These are phyloP conservation scores for Mycena rosella DNA, from an alignment of 768 basidiomycete species.

Conservation along the genomic window DNA sequence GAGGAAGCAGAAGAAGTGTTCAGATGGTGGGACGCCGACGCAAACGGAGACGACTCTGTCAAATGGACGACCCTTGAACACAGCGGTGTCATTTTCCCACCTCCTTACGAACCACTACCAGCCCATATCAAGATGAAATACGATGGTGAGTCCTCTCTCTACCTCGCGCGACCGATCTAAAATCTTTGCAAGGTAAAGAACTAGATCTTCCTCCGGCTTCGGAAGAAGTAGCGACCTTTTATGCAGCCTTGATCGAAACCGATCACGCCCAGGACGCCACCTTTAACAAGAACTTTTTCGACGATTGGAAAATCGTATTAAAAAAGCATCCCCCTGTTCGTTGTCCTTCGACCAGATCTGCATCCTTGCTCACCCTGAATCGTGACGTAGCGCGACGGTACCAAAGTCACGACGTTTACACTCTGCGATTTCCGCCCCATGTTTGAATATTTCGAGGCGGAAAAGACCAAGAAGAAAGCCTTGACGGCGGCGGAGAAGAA, in stretches of 20 bases:
- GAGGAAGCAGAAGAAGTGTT: constrained; percentile 82
- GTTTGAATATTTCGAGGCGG: constrained; percentile 91
- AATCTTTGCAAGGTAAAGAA: constrained; percentile 68
- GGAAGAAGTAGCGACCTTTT: constrained; percentile 98
- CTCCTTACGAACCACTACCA: constrained; percentile 91
- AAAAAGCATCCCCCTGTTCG: constrained; percentile 88
- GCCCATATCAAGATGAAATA: constrained; percentile 93
- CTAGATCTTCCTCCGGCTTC: constrained; percentile 86
- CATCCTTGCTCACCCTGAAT: constrained; percentile 7
- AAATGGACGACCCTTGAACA: constrained; percentile 99
- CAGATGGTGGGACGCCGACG: constrained; percentile 90
- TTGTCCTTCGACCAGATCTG: constrained; percentile 33
- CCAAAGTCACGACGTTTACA: constrained; percentile 80
- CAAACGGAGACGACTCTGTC: constrained; percentile 78
- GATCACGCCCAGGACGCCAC: constrained; percentile 90
- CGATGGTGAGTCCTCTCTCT: constrained; percentile 70
- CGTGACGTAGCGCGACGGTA: constrained; percentile 69
- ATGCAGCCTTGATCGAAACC: constrained; percentile 91
- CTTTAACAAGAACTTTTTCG: constrained; percentile 97
- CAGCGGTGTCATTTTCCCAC: constrained; percentile 95
- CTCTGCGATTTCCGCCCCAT: constrained; percentile 96
- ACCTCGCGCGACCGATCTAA: constrained; percentile 18
- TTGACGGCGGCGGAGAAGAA: constrained; percentile 92
- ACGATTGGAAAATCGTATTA: constrained; percentile 85
- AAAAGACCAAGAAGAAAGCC: constrained; percentile 94